Base-by-base conservation (phyloP, 306 rosid species). In the Phaseolus lunatus region DNA sequence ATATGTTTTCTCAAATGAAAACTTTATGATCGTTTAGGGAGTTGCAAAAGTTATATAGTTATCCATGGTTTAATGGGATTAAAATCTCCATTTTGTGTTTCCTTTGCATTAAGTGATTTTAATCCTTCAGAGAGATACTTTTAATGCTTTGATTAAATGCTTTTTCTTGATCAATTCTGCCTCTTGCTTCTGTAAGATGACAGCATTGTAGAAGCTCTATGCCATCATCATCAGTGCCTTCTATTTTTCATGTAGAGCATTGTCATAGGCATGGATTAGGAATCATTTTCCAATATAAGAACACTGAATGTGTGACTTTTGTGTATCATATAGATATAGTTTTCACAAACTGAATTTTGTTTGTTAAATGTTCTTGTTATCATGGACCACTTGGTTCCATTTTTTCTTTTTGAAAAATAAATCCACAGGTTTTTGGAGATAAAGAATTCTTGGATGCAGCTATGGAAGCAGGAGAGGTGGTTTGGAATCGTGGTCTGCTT, bases 401-500 rank as follows among this genome's bases (percentile, higher is more conserved):
- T 37, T 20, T 26, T 2, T 49, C 45, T 9, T 16, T 49, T 26
- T 1, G 24, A 49, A 37, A 72, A 35, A 8, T 31, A 4, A 69
- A 58, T 57, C 48, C 77, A 64, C 82, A 90, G 93, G 81, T 90
- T 80, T 88, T 85, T 79, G 83, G 90, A 47, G 91, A 84, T 41
- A 78, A 82, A 45, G 89, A 87, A 56, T 84, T 88, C 81, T 65
- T 85, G 82, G 84, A 85, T 85, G 93, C 93, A 33, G 91, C 96
- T 69, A 41, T 26, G 39, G 87, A 90, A 61, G 91, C 96, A n/a
- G 88, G 88, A 18, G 91, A 83, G 85, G 82, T 84, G 20, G 93
- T 88, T 15, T 87, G 93, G 91, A 78, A 81, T 22, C 84, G 90
- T 2, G 90, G 96, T 31, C 56, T 91, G 67, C 91, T 91, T 14